These are phyloP conservation scores for Areca catechu DNA, from an alignment of 176 grass and related monocot species.

Conservation along the genomic window DNA sequence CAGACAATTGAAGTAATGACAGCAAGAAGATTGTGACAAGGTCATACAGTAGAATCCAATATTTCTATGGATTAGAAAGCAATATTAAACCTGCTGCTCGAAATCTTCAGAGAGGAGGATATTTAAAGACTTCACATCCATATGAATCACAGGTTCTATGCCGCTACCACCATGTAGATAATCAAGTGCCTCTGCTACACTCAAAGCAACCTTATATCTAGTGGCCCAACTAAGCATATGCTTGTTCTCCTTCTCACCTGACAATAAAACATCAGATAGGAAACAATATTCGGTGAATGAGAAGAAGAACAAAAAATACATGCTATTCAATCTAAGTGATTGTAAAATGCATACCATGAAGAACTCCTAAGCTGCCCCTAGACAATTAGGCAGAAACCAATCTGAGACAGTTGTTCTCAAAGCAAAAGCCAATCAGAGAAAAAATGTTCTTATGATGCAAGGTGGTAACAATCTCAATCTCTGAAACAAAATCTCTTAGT, in stretches of 20 bases:
- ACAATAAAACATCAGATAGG: conserved; percentile 19
- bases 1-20: conserved; percentile 54
- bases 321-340: not conserved
- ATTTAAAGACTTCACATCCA: conserved; percentile 94
- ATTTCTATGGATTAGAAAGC: not conserved
- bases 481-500: no score
- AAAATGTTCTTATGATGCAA: no score
- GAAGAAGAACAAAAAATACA: no score
- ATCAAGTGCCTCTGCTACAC: conserved; percentile 68
- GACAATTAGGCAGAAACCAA: no score
- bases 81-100: conserved; percentile 54
- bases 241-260: conserved; percentile 43
- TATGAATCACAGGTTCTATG: conserved; percentile 60
- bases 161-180: conserved; percentile 58
- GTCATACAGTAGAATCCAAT: not conserved
- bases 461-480: no score
- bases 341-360: conserved; percentile 45
- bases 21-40: conserved; percentile 20
- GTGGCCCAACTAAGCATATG: conserved; percentile 52
- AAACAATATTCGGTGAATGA: not conserved
- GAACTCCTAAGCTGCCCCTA: no score
- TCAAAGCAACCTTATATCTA: conserved; percentile 64
- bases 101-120: conserved; percentile 82
- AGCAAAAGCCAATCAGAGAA: no score
- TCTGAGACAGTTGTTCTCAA: no score